Conservation (phyloP, 176 grass and related monocot species). For the Luzula sylvatica region DNA sequence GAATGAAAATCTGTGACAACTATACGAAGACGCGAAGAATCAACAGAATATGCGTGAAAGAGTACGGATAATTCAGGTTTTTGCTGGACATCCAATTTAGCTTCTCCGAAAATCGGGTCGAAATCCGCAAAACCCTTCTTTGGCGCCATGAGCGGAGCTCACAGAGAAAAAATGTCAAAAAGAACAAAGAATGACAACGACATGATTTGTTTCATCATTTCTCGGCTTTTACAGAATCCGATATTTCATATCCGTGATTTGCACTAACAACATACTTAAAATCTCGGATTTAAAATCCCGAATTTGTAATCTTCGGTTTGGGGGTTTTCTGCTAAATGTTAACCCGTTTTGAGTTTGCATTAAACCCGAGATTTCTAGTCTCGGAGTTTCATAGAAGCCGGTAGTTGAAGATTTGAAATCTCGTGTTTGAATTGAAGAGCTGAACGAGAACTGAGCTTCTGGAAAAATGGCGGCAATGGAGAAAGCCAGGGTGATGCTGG, state of each 20-base stretch:
- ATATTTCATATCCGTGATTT: too few relatives aligned
- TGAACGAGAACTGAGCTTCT: neutral
- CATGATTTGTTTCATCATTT: too few relatives aligned
- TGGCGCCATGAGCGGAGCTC: constrained; percentile 19
- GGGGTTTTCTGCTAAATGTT: too few relatives aligned
- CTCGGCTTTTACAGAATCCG: too few relatives aligned
- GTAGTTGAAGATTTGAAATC: neutral
- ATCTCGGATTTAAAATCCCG: too few relatives aligned
- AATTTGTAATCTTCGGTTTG: too few relatives aligned
- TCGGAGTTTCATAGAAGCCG: too few relatives aligned
- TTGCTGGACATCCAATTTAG: constrained; percentile 17
- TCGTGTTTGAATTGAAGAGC: neutral
- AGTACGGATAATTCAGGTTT: constrained; percentile 23
- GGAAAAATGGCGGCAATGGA: constrained; percentile 12
- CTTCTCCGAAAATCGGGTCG: constrained; percentile 49
- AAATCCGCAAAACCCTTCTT: constrained; percentile 33
- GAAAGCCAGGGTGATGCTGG: constrained; percentile 50
- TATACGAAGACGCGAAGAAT: constrained; percentile 34
- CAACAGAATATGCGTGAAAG: constrained; percentile 13
- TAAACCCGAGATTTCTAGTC: too few relatives aligned
- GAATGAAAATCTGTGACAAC: constrained; percentile 63
- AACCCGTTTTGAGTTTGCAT: too few relatives aligned
- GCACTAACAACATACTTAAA: too few relatives aligned
- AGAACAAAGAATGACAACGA: neutral
- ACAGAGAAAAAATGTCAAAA: neutral